phyloP scores from a whole-genome alignment of 495 filamentous ascomycete genomes.

The Penicillium manginii region DNA sequence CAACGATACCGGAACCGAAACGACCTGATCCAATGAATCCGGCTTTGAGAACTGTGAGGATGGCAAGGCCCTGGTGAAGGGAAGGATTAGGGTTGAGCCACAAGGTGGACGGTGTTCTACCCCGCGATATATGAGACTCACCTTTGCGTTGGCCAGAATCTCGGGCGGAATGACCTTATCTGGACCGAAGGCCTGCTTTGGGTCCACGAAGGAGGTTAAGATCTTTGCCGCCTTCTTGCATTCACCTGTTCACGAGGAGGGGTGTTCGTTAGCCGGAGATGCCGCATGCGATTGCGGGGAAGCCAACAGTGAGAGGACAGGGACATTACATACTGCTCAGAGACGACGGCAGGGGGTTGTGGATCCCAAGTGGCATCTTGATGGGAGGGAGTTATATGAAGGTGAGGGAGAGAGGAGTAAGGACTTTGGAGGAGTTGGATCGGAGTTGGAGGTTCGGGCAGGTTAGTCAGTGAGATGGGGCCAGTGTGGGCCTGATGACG shows the following conservation, averaged over 20 bases:
- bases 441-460: slow-evolving; percentile 15
- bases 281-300: slow-evolving; percentile 43
- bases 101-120: slow-evolving; percentile 12
- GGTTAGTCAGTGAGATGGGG: slow-evolving; percentile 34
- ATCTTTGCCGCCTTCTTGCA: slow-evolving; percentile 94
- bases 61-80: slow-evolving; percentile 75
- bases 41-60: slow-evolving; percentile 94
- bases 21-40: slow-evolving; percentile 92
- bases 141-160: slow-evolving; percentile 89
- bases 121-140: slow-evolving; percentile 39
- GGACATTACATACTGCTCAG: slow-evolving; percentile 56
- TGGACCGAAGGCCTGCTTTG: slow-evolving; percentile 89
- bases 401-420: slow-evolving; percentile 8
- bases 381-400: slow-evolving; percentile 17
- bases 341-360: slow-evolving; percentile 71
- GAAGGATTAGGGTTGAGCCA: slow-evolving; percentile 9
- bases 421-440: slow-evolving; percentile 21
- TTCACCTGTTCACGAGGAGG: slow-evolving; percentile 59
- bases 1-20: slow-evolving; percentile 91
- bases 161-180: slow-evolving; percentile 97
- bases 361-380: slow-evolving; percentile 64
- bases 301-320: slow-evolving; percentile 20
- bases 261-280: slow-evolving; percentile 27
- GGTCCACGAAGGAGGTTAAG: slow-evolving; percentile 92
- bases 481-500: slow-evolving; percentile 41